A percentile compares a stretch with the other conserved stretches of the same genome.
Conservation (phyloP, 2,329 filamentous ascomycete species). For the Pseudogymnoascus sp. region DNA sequence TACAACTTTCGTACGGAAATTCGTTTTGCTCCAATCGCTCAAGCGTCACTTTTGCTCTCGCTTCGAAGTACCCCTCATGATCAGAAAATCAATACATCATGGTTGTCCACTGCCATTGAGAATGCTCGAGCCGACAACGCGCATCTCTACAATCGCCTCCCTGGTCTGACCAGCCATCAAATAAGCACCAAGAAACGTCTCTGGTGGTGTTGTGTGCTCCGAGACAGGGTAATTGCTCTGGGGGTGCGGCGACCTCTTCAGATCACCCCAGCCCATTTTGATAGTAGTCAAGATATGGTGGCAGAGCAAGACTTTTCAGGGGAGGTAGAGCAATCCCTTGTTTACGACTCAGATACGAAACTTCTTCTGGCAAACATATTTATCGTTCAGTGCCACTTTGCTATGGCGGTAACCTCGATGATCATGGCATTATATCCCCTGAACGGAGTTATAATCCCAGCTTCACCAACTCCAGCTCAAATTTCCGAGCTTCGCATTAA, state of each 20-base stretch:
- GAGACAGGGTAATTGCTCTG: neutral
- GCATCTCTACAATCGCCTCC: neutral
- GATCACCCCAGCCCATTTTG: neutral
- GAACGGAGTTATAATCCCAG: neutral
- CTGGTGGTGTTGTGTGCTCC: neutral
- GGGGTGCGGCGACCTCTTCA: neutral
- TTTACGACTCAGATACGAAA: neutral
- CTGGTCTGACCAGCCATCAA: neutral
- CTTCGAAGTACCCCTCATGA: neutral
- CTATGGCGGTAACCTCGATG: neutral
- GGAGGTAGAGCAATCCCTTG: neutral
- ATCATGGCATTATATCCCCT: neutral
- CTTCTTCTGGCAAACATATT: neutral
- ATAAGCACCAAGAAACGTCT: neutral
- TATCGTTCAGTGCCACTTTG: neutral
- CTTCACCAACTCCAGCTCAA: neutral
- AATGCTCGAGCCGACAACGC: neutral
- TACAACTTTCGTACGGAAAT: neutral
- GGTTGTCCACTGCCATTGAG: neutral
- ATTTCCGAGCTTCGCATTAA: neutral
- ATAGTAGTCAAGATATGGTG: neutral
- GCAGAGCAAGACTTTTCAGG: neutral
- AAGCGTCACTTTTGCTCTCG: neutral
- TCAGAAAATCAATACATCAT: neutral
- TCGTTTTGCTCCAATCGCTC: neutral